Conservation (phyloP, 306 rosid species). For the Lupinus albus region DNA sequence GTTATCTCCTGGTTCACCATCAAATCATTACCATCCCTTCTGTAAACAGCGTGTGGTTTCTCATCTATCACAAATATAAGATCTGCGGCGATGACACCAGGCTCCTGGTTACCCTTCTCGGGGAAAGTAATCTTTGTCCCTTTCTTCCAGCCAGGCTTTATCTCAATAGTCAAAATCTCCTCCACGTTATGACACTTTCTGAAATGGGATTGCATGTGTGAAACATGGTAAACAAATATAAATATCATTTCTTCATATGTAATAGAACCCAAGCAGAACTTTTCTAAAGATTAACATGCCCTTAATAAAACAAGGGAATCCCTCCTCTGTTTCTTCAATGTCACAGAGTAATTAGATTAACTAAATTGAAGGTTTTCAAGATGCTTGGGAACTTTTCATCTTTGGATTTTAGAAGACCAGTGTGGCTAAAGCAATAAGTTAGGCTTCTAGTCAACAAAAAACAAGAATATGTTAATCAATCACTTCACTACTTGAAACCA, state of each 20-base stretch:
- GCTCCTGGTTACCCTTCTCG: conserved; percentile 90
- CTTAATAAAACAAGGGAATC: conserved; percentile 17
- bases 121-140: conserved; percentile 93
- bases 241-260: background rate
- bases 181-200: conserved; percentile 65
- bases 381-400: conserved; percentile 15
- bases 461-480: conserved; percentile 4
- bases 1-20: conserved; percentile 78
- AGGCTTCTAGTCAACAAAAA: conserved; percentile 11
- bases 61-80: conserved; percentile 82
- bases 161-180: conserved; percentile 87
- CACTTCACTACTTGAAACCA: background rate
- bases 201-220: conserved; percentile 48
- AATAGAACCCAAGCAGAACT: conserved; percentile 20
- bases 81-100: conserved; percentile 84
- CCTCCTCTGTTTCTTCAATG: conserved; percentile 15
- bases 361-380: conserved; percentile 12
- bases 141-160: conserved; percentile 96
- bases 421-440: conserved; percentile 10
- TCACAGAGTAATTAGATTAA: conserved; percentile 14
- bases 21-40: conserved; percentile 87
- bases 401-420: conserved; percentile 12
- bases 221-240: conserved; percentile 37
- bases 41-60: conserved; percentile 79
- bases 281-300: conserved; percentile 18